Evolutionary conservation across 805 yeast species (phyloP).

Genomic region (Grigorovia humatica): DNA sequence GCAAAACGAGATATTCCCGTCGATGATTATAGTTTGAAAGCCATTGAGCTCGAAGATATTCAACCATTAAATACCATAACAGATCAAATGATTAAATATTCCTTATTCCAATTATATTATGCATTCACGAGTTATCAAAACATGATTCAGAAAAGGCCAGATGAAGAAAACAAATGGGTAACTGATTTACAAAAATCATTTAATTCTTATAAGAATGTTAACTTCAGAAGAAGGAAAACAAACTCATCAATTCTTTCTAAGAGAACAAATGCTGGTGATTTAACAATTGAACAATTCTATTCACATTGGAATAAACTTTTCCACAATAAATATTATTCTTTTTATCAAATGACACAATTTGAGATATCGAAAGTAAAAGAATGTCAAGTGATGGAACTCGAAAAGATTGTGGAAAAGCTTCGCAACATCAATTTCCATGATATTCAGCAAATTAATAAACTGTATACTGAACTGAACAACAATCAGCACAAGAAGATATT

Average conservation of each 20-base stretch:
- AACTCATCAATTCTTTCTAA: not conserved
- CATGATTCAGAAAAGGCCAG: not conserved
- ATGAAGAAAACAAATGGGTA: not conserved
- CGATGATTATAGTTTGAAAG: not conserved
- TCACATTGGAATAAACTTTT: not conserved
- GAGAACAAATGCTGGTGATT: not conserved
- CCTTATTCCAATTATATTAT: not conserved
- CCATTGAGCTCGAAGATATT: not conserved
- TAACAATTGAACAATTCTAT: not conserved
- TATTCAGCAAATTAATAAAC: not conserved
- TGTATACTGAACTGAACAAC: not conserved
- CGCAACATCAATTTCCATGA: not conserved
- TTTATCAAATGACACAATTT: not conserved
- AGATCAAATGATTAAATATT: not conserved
- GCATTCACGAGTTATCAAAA: not conserved
- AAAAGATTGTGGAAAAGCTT: not conserved
- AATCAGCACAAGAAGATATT: slow-evolving; percentile 8
- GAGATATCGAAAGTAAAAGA: not conserved
- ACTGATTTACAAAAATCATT: not conserved
- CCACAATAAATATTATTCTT: not conserved
- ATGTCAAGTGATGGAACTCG: not conserved
- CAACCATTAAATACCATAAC: not conserved
- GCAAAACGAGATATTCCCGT: not conserved
- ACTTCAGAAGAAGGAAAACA: not conserved
- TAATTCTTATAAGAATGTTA: not conserved